Evolutionary conservation across 1,139 yeast species (phyloP).

Genomic region (Geotrichum fermentans): DNA sequence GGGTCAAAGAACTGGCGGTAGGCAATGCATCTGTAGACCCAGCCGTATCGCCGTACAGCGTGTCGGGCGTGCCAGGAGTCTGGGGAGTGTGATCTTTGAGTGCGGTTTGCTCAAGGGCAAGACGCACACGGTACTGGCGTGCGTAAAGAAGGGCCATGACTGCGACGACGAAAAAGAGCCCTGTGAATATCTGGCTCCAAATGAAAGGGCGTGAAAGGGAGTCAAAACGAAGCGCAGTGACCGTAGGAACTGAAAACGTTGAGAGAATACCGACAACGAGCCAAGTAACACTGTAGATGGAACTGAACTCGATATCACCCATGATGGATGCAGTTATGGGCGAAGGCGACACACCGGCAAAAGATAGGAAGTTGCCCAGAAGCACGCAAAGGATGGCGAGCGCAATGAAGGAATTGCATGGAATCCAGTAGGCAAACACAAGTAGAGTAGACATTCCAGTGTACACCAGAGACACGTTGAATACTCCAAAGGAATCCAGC

Average conservation of each 20-base stretch:
- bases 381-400: conserved; percentile 46
- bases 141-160: conserved; percentile 6
- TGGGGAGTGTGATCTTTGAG: background rate
- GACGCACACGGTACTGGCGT: conserved; percentile 2
- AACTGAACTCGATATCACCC: conserved; percentile 45
- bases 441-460: conserved; percentile 34
- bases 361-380: conserved; percentile 51
- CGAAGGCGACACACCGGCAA: conserved; percentile 35
- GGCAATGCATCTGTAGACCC: background rate
- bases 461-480: conserved; percentile 44
- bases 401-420: conserved; percentile 51
- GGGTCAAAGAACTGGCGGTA: background rate
- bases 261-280: conserved; percentile 45
- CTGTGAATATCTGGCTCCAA: conserved; percentile 59
- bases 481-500: conserved; percentile 57
- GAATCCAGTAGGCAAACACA: conserved; percentile 58
- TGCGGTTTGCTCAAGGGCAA: background rate
- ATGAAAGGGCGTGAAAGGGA: conserved; percentile 42
- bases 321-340: conserved; percentile 46
- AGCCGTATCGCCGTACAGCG: conserved; percentile 1
- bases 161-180: conserved; percentile 31
- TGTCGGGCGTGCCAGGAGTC: conserved; percentile 2
- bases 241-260: conserved; percentile 40
- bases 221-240: conserved; percentile 23
- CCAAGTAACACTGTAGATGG: conserved; percentile 59